Evolutionary conservation across 306 rosid genomes (phyloP).

Genomic region (Parietaria judaica): DNA sequence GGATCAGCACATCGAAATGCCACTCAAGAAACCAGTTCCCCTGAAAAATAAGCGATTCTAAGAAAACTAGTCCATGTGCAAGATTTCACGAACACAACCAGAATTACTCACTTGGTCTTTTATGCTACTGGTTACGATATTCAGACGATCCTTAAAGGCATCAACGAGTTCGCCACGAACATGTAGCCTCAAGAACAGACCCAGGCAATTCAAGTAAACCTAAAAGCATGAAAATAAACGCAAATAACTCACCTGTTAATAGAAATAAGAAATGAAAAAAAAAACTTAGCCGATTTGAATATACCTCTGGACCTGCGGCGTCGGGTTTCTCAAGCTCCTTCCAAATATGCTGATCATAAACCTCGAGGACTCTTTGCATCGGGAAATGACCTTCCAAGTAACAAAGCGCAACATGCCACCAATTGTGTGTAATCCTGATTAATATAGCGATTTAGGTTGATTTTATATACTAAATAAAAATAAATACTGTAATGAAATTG

Average conservation of each 20-base stretch:
- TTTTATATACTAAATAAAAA: conserved; percentile 10
- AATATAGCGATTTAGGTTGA: conserved; percentile 11
- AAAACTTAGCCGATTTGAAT: conserved; percentile 1
- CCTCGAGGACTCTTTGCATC: conserved; percentile 37
- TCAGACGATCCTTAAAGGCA: conserved; percentile 42
- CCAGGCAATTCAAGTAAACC: conserved; percentile 82
- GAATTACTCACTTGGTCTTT: conserved; percentile 51
- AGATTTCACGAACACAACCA: not conserved
- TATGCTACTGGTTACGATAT: conserved; percentile 37
- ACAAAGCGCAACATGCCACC: conserved; percentile 99
- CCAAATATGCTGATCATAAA: conserved; percentile 75
- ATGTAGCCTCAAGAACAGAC: conserved; percentile 55
- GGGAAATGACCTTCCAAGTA: conserved; percentile 76
- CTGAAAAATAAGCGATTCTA: conserved; percentile 22
- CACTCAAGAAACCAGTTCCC: conserved; percentile 74
- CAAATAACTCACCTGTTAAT: not conserved
- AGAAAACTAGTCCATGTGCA: not conserved
- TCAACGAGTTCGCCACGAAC: conserved; percentile 52
- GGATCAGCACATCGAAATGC: conserved; percentile 55
- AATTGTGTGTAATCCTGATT: conserved; percentile 97
- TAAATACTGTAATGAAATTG: not conserved
- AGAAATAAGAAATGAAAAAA: not conserved
- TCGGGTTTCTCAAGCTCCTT: conserved; percentile 69
- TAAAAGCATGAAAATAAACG: conserved; percentile 28
- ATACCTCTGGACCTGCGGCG: conserved; percentile 46